phyloP scores from a whole-genome alignment of 176 grass and related monocot genomes.

The Hsuehochloa calcarea region DNA sequence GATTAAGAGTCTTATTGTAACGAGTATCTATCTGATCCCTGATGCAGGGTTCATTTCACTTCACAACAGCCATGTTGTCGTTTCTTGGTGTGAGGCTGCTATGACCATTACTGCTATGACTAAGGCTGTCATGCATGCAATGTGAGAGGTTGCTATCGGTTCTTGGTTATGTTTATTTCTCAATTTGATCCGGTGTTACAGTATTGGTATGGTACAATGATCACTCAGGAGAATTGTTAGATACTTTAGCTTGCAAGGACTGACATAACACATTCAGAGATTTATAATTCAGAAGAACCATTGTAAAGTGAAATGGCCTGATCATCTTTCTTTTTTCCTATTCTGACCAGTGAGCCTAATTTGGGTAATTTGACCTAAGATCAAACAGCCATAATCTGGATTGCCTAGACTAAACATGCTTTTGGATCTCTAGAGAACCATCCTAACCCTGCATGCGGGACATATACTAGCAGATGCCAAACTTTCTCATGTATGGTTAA shows the following conservation, averaged over 20 bases:
- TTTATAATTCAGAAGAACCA: neutral
- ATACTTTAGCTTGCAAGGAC: neutral
- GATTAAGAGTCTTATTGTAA: neutral
- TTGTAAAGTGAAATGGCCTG: neutral
- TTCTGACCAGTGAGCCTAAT: neutral
- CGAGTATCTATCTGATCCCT: neutral
- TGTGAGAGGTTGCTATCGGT: neutral
- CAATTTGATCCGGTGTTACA: neutral
- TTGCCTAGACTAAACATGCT: neutral
- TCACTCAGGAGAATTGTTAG: neutral
- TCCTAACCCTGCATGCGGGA: neutral
- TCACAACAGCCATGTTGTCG: too few relatives aligned
- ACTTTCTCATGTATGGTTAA: neutral
- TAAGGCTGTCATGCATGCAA: neutral
- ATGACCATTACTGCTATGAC: too few relatives aligned
- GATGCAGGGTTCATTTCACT: neutral
- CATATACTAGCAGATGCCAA: neutral
- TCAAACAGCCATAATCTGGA: neutral
- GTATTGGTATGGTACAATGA: neutral
- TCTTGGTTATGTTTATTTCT: neutral
- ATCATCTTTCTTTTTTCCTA: neutral
- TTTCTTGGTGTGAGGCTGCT: too few relatives aligned
- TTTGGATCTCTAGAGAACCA: neutral
- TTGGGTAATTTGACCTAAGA: neutral
- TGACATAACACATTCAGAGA: neutral